These are phyloP conservation scores for Ceriops tagal DNA, from an alignment of 345 rosid genomes.

Conservation along the genomic window DNA sequence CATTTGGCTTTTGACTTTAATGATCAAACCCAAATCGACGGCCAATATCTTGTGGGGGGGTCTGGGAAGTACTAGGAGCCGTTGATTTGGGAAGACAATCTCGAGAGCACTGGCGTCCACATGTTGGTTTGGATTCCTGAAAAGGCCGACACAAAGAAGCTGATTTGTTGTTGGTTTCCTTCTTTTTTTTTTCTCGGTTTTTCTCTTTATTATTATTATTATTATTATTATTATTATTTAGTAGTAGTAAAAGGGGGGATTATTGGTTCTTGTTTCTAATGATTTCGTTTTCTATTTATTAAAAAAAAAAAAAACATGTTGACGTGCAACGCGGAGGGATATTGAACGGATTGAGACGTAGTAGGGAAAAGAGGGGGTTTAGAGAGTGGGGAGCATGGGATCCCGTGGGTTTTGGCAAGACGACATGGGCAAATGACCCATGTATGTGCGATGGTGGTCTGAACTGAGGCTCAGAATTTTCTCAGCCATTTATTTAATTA, in stretches of 20 bases:
- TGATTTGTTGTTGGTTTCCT: slow-evolving; percentile 34
- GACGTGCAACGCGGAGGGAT: slow-evolving; percentile 6
- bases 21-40: slow-evolving; percentile 10
- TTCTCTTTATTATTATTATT: too few species aligned
- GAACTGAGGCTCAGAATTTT: too few species aligned
- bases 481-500: too few species aligned
- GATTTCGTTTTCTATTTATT: too few species aligned
- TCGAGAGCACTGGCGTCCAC: slow-evolving; percentile 12
- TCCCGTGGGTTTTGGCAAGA: background rate
- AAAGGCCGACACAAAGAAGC: slow-evolving; percentile 34
- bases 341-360: slow-evolving; percentile 16
- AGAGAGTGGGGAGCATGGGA: slow-evolving; percentile 1
- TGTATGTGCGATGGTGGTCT: background rate
- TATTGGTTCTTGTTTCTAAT: background rate
- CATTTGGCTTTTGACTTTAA: slow-evolving; percentile 9
- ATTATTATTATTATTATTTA: too few species aligned
- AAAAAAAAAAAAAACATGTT: too few species aligned
- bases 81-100: slow-evolving; percentile 25
- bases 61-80: background rate
- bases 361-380: background rate
- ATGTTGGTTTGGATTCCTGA: slow-evolving; percentile 18
- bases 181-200: background rate
- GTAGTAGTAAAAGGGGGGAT: background rate
- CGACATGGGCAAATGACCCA: slow-evolving; percentile 16
- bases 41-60: background rate